Evolutionary conservation across 768 basidiomycete species (phyloP).

Genomic region (Epithele typhae): DNA sequence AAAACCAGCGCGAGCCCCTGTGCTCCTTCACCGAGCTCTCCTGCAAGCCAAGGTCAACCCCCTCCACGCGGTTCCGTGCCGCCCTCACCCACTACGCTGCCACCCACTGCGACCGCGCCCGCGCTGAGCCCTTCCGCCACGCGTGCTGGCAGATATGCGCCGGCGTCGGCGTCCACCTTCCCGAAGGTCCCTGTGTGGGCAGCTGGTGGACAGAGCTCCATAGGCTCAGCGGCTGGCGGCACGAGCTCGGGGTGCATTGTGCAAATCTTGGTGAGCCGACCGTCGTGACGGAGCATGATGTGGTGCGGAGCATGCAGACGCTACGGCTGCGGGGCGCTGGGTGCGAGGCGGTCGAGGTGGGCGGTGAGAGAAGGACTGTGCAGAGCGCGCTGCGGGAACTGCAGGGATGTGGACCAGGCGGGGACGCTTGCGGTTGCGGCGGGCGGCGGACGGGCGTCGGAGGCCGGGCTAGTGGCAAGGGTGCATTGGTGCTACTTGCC

Average conservation of each 20-base stretch:
- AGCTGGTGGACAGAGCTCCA: slow-evolving; percentile 93
- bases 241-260: slow-evolving; percentile 95
- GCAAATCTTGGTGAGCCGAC: no score
- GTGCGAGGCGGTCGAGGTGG: no score
- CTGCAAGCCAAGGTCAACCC: slow-evolving; percentile 67
- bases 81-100: slow-evolving; percentile 77
- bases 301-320: no score
- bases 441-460: no score
- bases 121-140: slow-evolving; percentile 83
- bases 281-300: no score
- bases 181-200: slow-evolving; percentile 79
- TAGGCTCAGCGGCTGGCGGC: slow-evolving; percentile 90
- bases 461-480: no score
- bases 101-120: slow-evolving; percentile 81
- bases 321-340: no score
- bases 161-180: slow-evolving; percentile 90
- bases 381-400: no score
- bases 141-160: slow-evolving; percentile 96
- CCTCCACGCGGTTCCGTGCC: slow-evolving; percentile 79
- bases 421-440: no score
- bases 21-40: slow-evolving; percentile 82
- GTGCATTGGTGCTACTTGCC: no score
- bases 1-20: slow-evolving; percentile 78
- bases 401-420: no score
- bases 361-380: no score